Evolutionary conservation across 257 asterid species (phyloP), one percentile per base, ranked within the genome.

Genomic region (Verbena officinalis): DNA sequence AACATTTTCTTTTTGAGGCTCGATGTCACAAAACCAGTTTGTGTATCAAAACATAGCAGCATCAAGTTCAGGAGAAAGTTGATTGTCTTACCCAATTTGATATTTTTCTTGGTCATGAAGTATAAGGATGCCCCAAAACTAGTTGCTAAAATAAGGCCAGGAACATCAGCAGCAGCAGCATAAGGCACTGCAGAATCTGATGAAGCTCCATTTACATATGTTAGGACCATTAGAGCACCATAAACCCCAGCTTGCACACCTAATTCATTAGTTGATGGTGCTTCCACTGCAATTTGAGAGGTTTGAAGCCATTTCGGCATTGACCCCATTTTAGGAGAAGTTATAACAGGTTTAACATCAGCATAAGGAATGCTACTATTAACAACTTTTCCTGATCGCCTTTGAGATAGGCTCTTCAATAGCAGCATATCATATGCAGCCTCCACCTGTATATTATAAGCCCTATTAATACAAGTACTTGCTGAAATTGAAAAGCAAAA

Each of bases 361-460:
- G 99, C 99, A 75, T 74, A 94, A 22, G 98, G 89, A 30, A 94
- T 74, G 74, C 71, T 80, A 63, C 88, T 86, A 62, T 79, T 73
- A 16, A 83, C 89, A 67, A 91, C 97, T 82, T 86, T 94, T 64
- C 99, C 98, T 2, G 96, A 80, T 73, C 96, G 81, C 64, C 99
- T 69, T 71, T 85, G 97, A 22, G 96, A 83, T 73, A 94, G 79
- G 75, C 95, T 88, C 80, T 91, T 89, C 98, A 88, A 83, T 33
- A 94, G 87, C 77, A 94, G 89, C 94, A 78, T 91, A 74, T 94
- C 99, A 70, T 94, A 91, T 58, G 98, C 99, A 78, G 98, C 96
- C 78, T 90, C 98, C 14, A 82, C 98, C 99, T 94, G 84, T 21
- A 58, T 5, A 69, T n/a, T n/a, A 38, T 64, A 36, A 55, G 53